Evolutionary conservation across 2,329 filamentous ascomycete genomes (phyloP).

Genomic region (Pseudopyricularia cyperi): DNA sequence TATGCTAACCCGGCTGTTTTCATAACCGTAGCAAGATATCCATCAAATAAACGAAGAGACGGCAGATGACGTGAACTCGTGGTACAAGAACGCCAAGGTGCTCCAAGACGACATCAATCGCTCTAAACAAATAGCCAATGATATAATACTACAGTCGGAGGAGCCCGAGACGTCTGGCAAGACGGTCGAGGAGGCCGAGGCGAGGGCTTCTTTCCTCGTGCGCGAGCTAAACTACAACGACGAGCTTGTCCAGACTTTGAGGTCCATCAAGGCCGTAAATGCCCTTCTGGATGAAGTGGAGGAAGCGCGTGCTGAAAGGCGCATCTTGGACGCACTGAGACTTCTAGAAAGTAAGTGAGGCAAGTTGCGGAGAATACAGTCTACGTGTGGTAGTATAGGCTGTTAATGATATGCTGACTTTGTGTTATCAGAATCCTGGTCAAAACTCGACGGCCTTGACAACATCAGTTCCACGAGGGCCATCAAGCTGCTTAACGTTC

Average conservation of each 20-base stretch:
- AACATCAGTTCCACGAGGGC: conserved; percentile 48
- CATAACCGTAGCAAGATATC: conserved; percentile 47
- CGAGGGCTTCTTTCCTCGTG: conserved; percentile 41
- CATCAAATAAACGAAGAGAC: conserved; percentile 63
- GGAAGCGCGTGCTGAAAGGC: conserved; percentile 35
- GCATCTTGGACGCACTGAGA: conserved; percentile 42
- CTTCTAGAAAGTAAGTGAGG: conserved; percentile 37
- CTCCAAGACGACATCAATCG: conserved; percentile 76
- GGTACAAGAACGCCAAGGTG: conserved; percentile 73
- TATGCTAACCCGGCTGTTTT: neutral
- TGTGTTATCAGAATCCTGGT: conserved; percentile 35
- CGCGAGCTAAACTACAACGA: conserved; percentile 46
- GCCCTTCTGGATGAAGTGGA: conserved; percentile 51
- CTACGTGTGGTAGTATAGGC: neutral
- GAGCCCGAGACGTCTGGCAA: conserved; percentile 41
- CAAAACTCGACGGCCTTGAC: conserved; percentile 44
- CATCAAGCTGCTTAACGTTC: conserved; percentile 50
- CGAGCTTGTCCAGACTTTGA: conserved; percentile 38
- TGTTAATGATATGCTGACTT: neutral
- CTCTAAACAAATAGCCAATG: conserved; percentile 65
- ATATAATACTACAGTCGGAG: conserved; percentile 69
- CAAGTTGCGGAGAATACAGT: neutral
- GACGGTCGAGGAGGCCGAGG: conserved; percentile 36
- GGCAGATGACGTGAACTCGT: conserved; percentile 68
- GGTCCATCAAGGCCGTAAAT: conserved; percentile 41